Base-by-base conservation (phyloP, 2,329 filamentous ascomycete species). In the Aspergillus novofumigatus region DNA sequence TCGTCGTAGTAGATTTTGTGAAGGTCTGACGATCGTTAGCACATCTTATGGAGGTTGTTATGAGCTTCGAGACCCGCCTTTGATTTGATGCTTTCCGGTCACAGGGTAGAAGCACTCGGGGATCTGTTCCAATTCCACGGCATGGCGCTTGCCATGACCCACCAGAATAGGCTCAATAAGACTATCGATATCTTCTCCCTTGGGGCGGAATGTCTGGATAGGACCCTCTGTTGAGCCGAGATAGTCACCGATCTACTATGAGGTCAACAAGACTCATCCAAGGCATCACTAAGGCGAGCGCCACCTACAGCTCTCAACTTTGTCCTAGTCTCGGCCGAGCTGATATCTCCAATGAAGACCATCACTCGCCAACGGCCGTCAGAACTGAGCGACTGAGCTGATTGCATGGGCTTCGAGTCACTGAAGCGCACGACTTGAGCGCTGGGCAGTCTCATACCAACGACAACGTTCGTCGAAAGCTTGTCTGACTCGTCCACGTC, bases 1-100 rank as follows among this genome's bases (percentile, higher is more conserved):
- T 84, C 82, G 49, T 85, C 83, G 32, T 80, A 74, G 64, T 80
- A 87, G 1, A 82, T 77, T 59, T 87, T 87, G 62, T 84, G 80
- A 0, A 86, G 66, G 65, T 82, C 85, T 84, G 48, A 0, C 26
- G 10, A 49, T n/a, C n/a, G 1, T 41, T 17, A 49, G 14, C 28
- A 53, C 7, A n/a, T 14, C 26, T 11, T 23, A 9, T 32, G n/a
- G 9, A 17, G 20, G 9, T 10, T 6, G 4, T 10, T 29, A 25
- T 25, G 4, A 1, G 10, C 17, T 47, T 44, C 17, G 21, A 38
- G 35, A 57, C 72, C 64, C 67, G 83, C 83, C 79, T 75, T 78
- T 76, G 56, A 85, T 82, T 26, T 75, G 73, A 76, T 80, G 83
- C 62, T 80, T 81, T 0, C 83, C 83, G 1, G 79, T 82, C 0